Evolutionary conservation across 148 eudicot genomes (phyloP), one percentile per base, ranked within the genome.

Genomic region (Spergularia marina): DNA sequence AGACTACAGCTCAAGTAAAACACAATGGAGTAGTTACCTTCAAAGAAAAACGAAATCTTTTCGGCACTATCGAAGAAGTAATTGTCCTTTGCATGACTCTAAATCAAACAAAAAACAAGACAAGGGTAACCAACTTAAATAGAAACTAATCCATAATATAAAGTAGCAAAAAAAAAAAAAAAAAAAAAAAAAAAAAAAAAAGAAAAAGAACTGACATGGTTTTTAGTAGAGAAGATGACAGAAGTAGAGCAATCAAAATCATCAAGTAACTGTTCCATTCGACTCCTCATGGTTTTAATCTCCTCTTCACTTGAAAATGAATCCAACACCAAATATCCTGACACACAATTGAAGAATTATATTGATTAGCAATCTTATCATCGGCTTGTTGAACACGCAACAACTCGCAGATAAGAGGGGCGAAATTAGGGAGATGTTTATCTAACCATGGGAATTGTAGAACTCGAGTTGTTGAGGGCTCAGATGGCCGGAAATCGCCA

Each of bases 41-140:
- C 98, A 66, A 92, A 95, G 96, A 95, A 95, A 75, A 87, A 95
- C 1, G 98, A 95, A 75, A 95, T 80, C 73, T 90, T 95, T 79
- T 95, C 97, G 6, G 85, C 98, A 72, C 98, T 95, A 16, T 95
- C 91, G 54, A 72, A 95, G 86, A 95, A 95, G 84, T 95, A 92
- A 72, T 92, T 75, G 75, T 84, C 88, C 65, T 86, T 85, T 3
- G 96, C 87, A 13, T 78, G 80, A 85, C 77, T 89, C 98, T 95
- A 80, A 80, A 55, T 74, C 75, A 56, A 77, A 66, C n/a, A n/a
- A n/a, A n/a, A n/a, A n/a, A n/a, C n/a, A 25, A 18, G 41, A 63
- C 12, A 41, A 41, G 47, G 47, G 47, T 44, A 44, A 44, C 5
- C 21, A 11, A 69, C 63, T 47, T 15, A 18, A 15, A 47, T 11